Base-by-base conservation (phyloP, 2,329 filamentous ascomycete species). In the Rutstroemia sp. region DNA sequence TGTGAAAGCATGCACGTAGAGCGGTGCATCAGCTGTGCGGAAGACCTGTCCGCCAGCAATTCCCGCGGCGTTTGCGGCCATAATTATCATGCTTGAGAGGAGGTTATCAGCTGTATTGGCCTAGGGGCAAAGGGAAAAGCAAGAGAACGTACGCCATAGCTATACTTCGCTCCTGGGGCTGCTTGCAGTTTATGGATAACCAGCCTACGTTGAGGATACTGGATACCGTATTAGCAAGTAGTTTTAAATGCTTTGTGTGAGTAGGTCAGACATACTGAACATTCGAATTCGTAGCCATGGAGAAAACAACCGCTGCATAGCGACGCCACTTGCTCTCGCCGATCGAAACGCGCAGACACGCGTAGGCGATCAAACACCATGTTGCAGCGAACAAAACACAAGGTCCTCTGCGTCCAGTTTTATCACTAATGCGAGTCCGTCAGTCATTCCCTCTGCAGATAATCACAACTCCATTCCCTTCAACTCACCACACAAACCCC, bases 311-410 rank as follows among this genome's bases (percentile, higher is more conserved):
- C 9, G 64, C 60, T 4, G 58, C 64, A 52, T 67, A 69, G 40
- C 60, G 60, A 25, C 65, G 58, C n/a, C 59, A 40, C 2, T 63
- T 52, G 58, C 59, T 63, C 14, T 49, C 48, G 44, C 38, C 66
- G 8, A 66, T 57, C 19, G 65, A 60, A 17, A 61, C 62, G 5
- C 70, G 65, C 5, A 73, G 61, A 52, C 69, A 72, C 2, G 64
- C 55, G 36, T 72, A 73, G 1, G 72, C 68, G 39, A 73, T 71
- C 3, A 74, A 60, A 44, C 68, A 70, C 71, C 72, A 74, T 2
- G 69, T 66, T 7, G 68, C 68, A 3, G 64, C 61, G 5, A 73
- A 49, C 5, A 73, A 56, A 8, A 73, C 62, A 39, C 67, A 68
- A 0, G 71, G 71, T 3, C 70, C 71, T 12, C 72, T 66, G 44